phyloP scores from a whole-genome alignment of 805 yeast genomes.

The Scheffersomyces ergatensis region DNA sequence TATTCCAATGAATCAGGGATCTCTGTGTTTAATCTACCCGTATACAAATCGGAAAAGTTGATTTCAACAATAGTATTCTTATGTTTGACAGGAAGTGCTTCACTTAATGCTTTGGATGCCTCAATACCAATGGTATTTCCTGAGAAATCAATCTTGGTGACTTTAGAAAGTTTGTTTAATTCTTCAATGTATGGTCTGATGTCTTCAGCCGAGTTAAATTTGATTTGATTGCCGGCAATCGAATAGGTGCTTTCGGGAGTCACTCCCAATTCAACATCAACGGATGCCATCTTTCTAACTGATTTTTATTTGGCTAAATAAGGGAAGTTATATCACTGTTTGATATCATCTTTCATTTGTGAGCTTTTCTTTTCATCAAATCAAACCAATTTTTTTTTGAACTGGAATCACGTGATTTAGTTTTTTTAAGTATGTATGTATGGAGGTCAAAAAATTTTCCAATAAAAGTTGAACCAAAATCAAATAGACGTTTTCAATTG shows the following conservation, averaged over 20 bases:
- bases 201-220: conserved; percentile 70
- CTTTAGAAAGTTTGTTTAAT: conserved; percentile 35
- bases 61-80: conserved; percentile 57
- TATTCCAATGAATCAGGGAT: conserved; percentile 79
- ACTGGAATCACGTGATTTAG: too few relatives aligned
- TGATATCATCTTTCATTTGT: too few relatives aligned
- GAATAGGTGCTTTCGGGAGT: conserved; percentile 48
- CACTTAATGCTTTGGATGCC: conserved; percentile 73
- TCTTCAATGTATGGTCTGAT: conserved; percentile 68
- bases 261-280: conserved; percentile 32
- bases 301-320: neutral
- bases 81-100: conserved; percentile 43
- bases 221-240: conserved; percentile 70
- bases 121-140: conserved; percentile 96
- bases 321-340: neutral
- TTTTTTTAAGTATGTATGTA: too few relatives aligned
- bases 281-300: conserved; percentile 17
- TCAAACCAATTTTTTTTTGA: too few relatives aligned
- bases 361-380: too few relatives aligned
- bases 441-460: too few relatives aligned
- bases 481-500: too few relatives aligned
- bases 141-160: conserved; percentile 68
- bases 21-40: conserved; percentile 92
- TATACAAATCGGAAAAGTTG: conserved; percentile 88
- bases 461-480: too few relatives aligned